Percentiles rank a stretch among this genome's conserved stretches.
These are phyloP conservation scores for Letharia columbiana DNA, from an alignment of 495 filamentous ascomycete species.

Conservation along the genomic window DNA sequence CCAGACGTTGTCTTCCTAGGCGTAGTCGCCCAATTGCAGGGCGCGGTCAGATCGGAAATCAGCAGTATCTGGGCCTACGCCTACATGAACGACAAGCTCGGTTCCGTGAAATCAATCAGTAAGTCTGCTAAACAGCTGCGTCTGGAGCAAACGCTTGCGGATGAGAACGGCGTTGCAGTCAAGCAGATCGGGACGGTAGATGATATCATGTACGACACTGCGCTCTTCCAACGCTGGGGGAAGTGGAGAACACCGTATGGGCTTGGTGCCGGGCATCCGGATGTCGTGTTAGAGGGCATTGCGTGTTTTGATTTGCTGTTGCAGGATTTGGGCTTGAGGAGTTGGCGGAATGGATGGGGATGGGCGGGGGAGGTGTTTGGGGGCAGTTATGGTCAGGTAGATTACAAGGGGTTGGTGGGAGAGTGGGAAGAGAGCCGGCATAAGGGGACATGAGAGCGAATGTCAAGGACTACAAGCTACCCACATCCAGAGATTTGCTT, in stretches of 20 bases:
- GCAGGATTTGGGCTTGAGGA: constrained; percentile 51
- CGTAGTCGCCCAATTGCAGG: constrained; percentile 6
- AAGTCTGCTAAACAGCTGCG: background rate
- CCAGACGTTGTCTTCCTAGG: constrained; percentile 21
- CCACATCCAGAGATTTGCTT: background rate
- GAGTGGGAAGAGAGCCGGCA: constrained; percentile 38
- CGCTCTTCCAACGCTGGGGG: constrained; percentile 58
- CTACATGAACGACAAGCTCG: constrained; percentile 14
- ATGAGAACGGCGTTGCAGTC: constrained; percentile 2
- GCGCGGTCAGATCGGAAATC: constrained; percentile 7
- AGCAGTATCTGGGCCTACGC: constrained; percentile 20
- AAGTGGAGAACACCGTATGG: constrained; percentile 61
- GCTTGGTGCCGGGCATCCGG: constrained; percentile 53
- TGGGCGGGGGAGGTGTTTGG: constrained; percentile 35
- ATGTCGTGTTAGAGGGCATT: constrained; percentile 67
- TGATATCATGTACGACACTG: constrained; percentile 45
- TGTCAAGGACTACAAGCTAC: background rate
- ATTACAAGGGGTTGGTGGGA: constrained; percentile 51
- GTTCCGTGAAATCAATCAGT: background rate
- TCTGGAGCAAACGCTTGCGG: background rate
- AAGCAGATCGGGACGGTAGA: constrained; percentile 5
- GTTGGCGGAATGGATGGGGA: constrained; percentile 36
- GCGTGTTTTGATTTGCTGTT: constrained; percentile 72
- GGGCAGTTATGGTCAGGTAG: constrained; percentile 45
- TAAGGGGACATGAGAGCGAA: background rate